phyloP scores from a whole-genome alignment of 78 protist species.

The Tieghemostelium lacteum region DNA sequence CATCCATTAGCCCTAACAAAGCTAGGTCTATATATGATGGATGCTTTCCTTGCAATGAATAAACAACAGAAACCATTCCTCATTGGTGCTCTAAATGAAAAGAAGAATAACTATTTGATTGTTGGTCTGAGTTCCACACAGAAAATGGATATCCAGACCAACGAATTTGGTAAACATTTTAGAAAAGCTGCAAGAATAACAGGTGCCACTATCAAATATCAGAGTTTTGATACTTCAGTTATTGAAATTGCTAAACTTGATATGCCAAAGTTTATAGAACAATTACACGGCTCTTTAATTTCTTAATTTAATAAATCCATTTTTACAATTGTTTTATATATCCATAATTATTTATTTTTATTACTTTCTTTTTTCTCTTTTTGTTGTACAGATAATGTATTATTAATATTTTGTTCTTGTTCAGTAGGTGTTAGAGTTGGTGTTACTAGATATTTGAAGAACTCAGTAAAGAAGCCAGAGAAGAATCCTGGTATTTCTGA shows the following conservation, averaged over 20 bases:
- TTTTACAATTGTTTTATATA: too few species aligned
- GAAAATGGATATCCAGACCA: slow-evolving; percentile 4
- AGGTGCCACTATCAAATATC: slow-evolving; percentile 35
- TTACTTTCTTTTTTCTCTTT: too few species aligned
- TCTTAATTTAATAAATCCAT: too few species aligned
- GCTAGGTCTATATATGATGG: slow-evolving; percentile 73
- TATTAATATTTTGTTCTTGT: not conserved
- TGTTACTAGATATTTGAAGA: slow-evolving; percentile 26
- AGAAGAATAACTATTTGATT: slow-evolving; percentile 41
- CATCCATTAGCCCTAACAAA: slow-evolving; percentile 76
- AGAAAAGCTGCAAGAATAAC: slow-evolving; percentile 58
- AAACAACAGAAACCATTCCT: slow-evolving; percentile 66
- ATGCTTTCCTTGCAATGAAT: slow-evolving; percentile 65
- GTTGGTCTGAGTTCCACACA: slow-evolving; percentile 74
- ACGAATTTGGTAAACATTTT: slow-evolving; percentile 69
- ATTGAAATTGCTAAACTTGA: slow-evolving; percentile 54
- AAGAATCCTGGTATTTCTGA: not conserved
- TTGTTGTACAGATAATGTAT: too few species aligned
- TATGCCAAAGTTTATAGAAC: slow-evolving; percentile 69
- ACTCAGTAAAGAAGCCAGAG: slow-evolving; percentile 19
- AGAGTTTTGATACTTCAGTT: slow-evolving; percentile 75
- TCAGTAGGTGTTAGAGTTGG: slow-evolving; percentile 1
- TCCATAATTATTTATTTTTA: too few species aligned
- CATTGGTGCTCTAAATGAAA: slow-evolving; percentile 62
- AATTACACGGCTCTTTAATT: slow-evolving; percentile 26